phyloP scores from a whole-genome alignment of 169 alveolate species.

The Blepharisma undulans region DNA sequence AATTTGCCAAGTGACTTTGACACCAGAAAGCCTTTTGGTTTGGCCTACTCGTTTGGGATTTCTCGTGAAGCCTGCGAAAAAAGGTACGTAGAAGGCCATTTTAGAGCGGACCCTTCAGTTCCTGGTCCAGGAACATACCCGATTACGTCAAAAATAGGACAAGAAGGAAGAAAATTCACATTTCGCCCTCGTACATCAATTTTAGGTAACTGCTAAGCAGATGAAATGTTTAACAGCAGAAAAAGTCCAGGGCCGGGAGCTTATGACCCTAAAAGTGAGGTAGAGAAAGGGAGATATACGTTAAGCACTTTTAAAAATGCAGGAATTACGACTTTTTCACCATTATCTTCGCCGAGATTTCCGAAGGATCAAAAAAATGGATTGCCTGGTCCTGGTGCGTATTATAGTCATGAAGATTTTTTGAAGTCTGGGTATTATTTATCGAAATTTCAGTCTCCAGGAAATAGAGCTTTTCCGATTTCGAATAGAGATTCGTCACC shows the following conservation, averaged over 20 bases:
- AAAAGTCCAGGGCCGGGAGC: slow-evolving; percentile 40
- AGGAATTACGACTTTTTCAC: slow-evolving; percentile 39
- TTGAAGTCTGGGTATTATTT: background rate
- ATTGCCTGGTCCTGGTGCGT: slow-evolving; percentile 40
- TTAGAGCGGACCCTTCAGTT: slow-evolving; percentile 38
- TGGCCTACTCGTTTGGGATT: slow-evolving; percentile 53
- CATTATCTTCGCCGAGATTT: slow-evolving; percentile 56
- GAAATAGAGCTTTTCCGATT: background rate
- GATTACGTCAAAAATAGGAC: slow-evolving; percentile 12
- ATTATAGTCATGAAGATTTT: background rate
- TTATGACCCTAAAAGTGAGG: slow-evolving; percentile 18
- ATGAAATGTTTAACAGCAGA: background rate
- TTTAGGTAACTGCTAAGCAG: slow-evolving; percentile 2
- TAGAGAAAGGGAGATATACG: slow-evolving; percentile 39
- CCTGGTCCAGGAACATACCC: slow-evolving; percentile 67
- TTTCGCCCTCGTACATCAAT: slow-evolving; percentile 19
- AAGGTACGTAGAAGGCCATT: slow-evolving; percentile 35
- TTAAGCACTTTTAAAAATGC: slow-evolving; percentile 49
- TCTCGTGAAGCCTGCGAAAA: slow-evolving; percentile 47
- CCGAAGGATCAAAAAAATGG: slow-evolving; percentile 30
- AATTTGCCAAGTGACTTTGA: slow-evolving; percentile 33
- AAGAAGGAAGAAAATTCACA: background rate
- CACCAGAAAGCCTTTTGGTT: slow-evolving; percentile 2
- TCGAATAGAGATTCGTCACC: background rate
- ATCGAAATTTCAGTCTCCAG: background rate